Base-by-base conservation (phyloP, 192 early-diverging fungal genomes). In the Umbelopsis sp. region DNA sequence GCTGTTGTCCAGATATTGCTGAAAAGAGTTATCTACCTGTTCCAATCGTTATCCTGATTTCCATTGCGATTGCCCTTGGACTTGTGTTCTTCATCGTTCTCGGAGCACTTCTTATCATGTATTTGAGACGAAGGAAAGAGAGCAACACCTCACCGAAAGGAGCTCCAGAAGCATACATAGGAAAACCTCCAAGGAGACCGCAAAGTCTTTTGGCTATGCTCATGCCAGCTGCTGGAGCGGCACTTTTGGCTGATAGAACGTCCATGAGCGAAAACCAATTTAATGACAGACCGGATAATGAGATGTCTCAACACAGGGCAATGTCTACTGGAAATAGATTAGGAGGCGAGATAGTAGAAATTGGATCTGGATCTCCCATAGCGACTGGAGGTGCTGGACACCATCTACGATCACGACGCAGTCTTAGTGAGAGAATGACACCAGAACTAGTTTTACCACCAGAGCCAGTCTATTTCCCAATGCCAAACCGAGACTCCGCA, bases 51-150 rank as follows among this genome's bases (percentile, higher is more conserved):
- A 88, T 94, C 49, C 72, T 91, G 2, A 87, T 90, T 50, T 86
- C 91, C 24, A 73, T 90, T 21, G 89, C 84, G 20, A 86, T 90
- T 21, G 85, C 90, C 10, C 78, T 92, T 22, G 87, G 79, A 8
- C 77, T 92, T 8, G 88, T 89, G 32, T 82, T 88, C 66, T 73
- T 91, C 16, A 88, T 94, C 66, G 88, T 92, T 49, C 66, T 87
- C 4, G 50, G 81, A 32, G 88, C 87, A 4, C 79, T 94, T 45
- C 49, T 83, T 10, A 87, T 87, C n/a, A 53, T 81, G 20, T 77
- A 76, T 43, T 22, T 76, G 26, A 80, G 66, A 21, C 66, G 74
- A 54, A 68, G 65, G 9, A 52, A 70, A 20, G 74, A 80, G 29
- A 41, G 45, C 14, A 69, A 73, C 45, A 44, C 65, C 5, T 56